A percentile compares a stretch with the other conserved stretches of the same genome.
phyloP scores from a whole-genome alignment of 768 basidiomycete species.

The Lactarius sp. region DNA sequence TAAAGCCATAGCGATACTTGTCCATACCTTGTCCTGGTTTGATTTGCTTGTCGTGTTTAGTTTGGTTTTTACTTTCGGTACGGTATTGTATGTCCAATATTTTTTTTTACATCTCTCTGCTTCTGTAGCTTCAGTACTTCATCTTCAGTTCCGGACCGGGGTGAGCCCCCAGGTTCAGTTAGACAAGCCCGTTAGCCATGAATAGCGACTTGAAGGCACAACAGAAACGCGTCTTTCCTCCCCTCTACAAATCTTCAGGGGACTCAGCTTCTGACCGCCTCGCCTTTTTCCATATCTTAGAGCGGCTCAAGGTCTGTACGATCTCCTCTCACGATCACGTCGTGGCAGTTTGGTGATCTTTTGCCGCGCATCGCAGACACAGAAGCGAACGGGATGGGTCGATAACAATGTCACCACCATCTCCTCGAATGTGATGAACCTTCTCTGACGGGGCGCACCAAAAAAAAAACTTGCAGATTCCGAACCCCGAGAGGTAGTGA shows the following conservation, averaged over 20 bases:
- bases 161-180: no score
- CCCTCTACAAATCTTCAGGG: constrained; percentile 51
- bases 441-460: constrained; percentile 9
- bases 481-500: constrained; percentile 73
- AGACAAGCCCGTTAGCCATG: background rate
- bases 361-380: constrained; percentile 52
- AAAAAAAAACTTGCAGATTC: constrained; percentile 46
- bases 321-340: background rate
- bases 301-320: constrained; percentile 70
- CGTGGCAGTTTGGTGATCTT: background rate
- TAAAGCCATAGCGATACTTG: constrained; percentile 21
- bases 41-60: background rate
- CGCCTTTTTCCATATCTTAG: constrained; percentile 86
- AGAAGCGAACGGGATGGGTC: constrained; percentile 95
- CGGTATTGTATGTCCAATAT: background rate
- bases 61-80: background rate
- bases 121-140: background rate
- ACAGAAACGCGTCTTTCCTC: constrained; percentile 49
- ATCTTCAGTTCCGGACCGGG: no score
- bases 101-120: background rate
- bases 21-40: background rate
- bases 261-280: constrained; percentile 62
- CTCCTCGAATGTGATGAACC: background rate
- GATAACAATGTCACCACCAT: constrained; percentile 57
- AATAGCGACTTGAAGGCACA: background rate